Evolutionary conservation across 164 flowering plant species (phyloP), one percentile per base, ranked within the genome.

Genomic region (Vitis riparia): DNA sequence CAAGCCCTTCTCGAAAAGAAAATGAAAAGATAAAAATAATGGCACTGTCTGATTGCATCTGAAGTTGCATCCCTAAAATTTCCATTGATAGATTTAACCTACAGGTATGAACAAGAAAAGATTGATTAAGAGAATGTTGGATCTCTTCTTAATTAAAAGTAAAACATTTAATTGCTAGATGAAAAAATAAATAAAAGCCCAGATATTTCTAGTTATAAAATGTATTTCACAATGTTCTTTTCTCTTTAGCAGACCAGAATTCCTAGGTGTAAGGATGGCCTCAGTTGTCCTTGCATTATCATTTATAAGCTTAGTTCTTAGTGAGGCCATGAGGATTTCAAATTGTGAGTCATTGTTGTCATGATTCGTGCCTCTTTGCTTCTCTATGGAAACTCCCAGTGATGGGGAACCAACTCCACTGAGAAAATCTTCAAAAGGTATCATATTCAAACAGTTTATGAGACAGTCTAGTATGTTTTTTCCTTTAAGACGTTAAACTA

Each of bases 371-470:
- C 66, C 55, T 68, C 85, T 68, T 47, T 19, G 81, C 81, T 70
- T 86, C 75, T 88, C 93, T 17, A 80, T 71, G 58, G 94, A 80
- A 29, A 27, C 9, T 47, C 70, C 82, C 59, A 17, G 37, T 7
- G 87, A 78, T 29, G 68, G 74, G 59, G 85, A 77, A 47, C 78
- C 86, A 51, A 69, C 75, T 77, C 88, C 87, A 59, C 76, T 80
- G 51, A 77, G 79, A 62, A 73, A 62, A 79, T 89, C 91, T 72
- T 85, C 91, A 72, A 69, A 73, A 59, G 78, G 82, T 92, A 88
- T 71, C 82, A 79, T 57, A 75, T 62, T 29, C 60, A 69, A 75
- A 73, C 14, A 51, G 3, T 16, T 57, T 15, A 55, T 74, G 9
- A 77, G 59, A 68, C 19, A 63, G 11, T 12, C 8, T 13, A 61